Base-by-base conservation (phyloP, 2,329 filamentous ascomycete genomes). In the Cryphonectria radicalis region DNA sequence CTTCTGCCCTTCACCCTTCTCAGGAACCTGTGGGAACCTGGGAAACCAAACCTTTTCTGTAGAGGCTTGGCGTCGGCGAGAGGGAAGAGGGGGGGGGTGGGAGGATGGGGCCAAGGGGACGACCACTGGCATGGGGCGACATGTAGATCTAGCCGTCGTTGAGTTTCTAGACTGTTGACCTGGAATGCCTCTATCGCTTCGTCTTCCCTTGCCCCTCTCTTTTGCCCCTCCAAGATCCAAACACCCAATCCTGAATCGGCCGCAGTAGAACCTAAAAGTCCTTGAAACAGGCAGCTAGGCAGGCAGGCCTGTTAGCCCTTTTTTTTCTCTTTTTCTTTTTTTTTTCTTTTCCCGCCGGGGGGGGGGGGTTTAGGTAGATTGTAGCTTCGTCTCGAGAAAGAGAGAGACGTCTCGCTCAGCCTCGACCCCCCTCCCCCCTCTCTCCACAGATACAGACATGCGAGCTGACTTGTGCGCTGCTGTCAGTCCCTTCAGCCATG, bases 121-220 rank as follows among this genome's bases (percentile, higher is more conserved):
- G 28, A 59, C 25, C 55, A 59, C 55, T 59, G 55, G 55, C 28
- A 59, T 59, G 55, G 28, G 55, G 19, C 46, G 46, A 50, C 55
- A 59, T 59, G 55, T 32, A 32, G 28, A 59, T 32, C 28, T 4
- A 55, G 53, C n/a, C n/a, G 25, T 55, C n/a, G n/a, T 28, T 55
- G n/a, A 19, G 53, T 55, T 59, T 59, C 55, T 59, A 35, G 55
- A 32, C 25, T 32, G 14, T 17, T 4, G 25, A 19, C 55, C 55
- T 59, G 55, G 55, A 59, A 59, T 59, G 55, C 28, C 25, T 32
- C 55, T 28, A 32, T 17, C 55, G 25, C 14, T 28, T 59, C 14
- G 55, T 59, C 55, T 59, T 59, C 55, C 55, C 46, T 50, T 50
- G 46, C 22, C 46, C 46, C 46, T 50, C 46, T 50, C 46, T n/a